Conservation (phyloP, 805 yeast genomes). For the Lachancea lanzarotensis region DNA sequence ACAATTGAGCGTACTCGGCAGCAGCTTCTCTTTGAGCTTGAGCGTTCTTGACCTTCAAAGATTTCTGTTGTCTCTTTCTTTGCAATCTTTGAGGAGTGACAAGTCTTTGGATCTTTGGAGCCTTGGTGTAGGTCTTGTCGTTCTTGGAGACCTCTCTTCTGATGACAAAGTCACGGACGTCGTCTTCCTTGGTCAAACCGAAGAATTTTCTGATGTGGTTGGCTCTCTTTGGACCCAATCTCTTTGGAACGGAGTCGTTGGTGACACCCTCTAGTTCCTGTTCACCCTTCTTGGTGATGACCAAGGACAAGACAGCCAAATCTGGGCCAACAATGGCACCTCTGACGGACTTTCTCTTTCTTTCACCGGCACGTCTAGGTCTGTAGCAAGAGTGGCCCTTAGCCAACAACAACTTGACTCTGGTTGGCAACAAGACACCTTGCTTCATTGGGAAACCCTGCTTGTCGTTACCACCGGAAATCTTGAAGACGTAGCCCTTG, state of each 20-base stretch:
- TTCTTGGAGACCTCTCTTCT: constrained; percentile 98
- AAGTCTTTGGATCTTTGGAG: constrained; percentile 99
- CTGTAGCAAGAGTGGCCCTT: constrained; percentile 98
- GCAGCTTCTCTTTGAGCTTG: constrained; percentile 99
- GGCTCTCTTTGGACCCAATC: constrained; percentile 99
- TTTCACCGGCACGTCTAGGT: constrained; percentile 99
- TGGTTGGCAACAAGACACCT: constrained; percentile 99
- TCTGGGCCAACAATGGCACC: constrained; percentile 98
- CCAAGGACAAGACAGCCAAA: constrained; percentile 89
- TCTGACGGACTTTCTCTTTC: constrained; percentile 99
- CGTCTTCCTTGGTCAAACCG: constrained; percentile 57
- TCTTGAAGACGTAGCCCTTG: constrained; percentile 98
- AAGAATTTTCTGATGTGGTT: constrained; percentile 99
- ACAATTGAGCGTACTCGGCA: constrained; percentile 98
- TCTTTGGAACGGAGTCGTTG: constrained; percentile 91
- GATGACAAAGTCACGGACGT: constrained; percentile 73
- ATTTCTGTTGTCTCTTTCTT: constrained; percentile 96
- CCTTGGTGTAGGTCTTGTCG: constrained; percentile 98
- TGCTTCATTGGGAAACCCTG: constrained; percentile 99
- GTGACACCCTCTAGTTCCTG: constrained; percentile 93
- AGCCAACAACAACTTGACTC: constrained; percentile 92
- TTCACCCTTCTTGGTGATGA: constrained; percentile 96
- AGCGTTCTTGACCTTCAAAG: constrained; percentile 92
- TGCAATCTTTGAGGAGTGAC: constrained; percentile 98
- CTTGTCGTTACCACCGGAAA: constrained; percentile 99